Percentiles rank a stretch among this genome's conserved stretches.
These are phyloP conservation scores for Apiospora aurea DNA, from an alignment of 2,329 filamentous ascomycete species.

Conservation along the genomic window DNA sequence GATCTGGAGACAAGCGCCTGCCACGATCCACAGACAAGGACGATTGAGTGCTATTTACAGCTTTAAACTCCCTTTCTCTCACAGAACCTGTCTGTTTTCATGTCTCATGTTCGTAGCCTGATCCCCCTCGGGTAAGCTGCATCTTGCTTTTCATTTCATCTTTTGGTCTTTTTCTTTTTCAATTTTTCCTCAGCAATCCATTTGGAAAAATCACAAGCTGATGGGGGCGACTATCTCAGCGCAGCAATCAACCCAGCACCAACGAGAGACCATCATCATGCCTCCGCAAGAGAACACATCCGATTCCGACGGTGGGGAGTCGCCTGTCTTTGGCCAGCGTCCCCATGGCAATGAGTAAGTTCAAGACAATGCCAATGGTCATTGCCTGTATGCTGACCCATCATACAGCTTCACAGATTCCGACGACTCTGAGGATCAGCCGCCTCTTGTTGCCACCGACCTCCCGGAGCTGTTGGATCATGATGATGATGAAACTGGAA, in stretches of 20 bases:
- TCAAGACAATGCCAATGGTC: no score
- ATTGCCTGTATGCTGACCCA: no score
- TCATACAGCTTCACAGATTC: no score
- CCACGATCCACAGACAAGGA: neutral
- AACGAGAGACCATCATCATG: neutral
- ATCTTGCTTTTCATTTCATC: neutral
- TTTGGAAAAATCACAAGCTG: neutral
- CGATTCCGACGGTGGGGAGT: neutral
- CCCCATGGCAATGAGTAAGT: neutral
- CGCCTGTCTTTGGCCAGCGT: neutral
- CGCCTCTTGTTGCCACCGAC: neutral
- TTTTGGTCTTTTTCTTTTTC: neutral
- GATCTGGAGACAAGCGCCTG: neutral
- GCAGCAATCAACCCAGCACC: neutral
- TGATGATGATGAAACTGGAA: neutral
- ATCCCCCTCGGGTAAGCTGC: neutral
- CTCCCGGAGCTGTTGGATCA: neutral
- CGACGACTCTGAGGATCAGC: neutral
- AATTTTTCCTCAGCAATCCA: no score
- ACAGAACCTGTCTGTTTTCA: neutral
- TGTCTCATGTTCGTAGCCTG: neutral
- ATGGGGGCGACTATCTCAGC: neutral
- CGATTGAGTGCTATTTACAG: neutral
- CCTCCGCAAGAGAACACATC: neutral
- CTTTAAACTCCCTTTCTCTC: neutral